Percentiles rank a stretch among this genome's conserved stretches.
Evolutionary conservation across 495 filamentous ascomycete species (phyloP).

Genomic region (Trichoderma asperelloides): DNA sequence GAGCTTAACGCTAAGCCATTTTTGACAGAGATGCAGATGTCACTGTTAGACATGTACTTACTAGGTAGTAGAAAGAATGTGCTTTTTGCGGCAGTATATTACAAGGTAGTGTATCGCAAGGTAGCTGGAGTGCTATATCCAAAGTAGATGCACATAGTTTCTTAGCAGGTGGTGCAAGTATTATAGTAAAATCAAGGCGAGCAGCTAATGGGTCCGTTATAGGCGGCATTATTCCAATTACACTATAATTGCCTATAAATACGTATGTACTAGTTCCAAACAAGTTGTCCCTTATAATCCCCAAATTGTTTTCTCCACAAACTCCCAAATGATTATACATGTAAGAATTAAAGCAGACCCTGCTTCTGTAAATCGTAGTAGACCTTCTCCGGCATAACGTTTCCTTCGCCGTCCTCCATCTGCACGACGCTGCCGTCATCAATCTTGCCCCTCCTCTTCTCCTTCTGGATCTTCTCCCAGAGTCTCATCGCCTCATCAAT

Average conservation of each 20-base stretch:
- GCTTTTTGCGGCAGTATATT: no score
- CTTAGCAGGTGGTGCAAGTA: no score
- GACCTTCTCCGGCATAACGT: conserved; percentile 97
- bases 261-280: background rate
- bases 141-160: no score
- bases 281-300: background rate
- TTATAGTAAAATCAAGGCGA: no score
- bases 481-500: conserved; percentile 81
- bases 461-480: conserved; percentile 87
- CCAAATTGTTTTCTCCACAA: background rate
- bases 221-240: background rate
- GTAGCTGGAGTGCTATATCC: no score
- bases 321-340: conserved; percentile 4
- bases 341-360: conserved; percentile 47
- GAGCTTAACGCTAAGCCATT: no score
- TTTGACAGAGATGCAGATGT: no score
- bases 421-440: conserved; percentile 78
- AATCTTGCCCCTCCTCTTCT: conserved; percentile 69
- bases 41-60: no score
- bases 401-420: conserved; percentile 96
- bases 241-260: background rate
- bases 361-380: conserved; percentile 78
- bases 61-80: no score
- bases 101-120: no score
- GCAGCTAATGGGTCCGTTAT: no score